Percentiles rank a stretch among this genome's conserved stretches.
Evolutionary conservation across 257 asterid species (phyloP).

Genomic region (Solanum raphanifolium): DNA sequence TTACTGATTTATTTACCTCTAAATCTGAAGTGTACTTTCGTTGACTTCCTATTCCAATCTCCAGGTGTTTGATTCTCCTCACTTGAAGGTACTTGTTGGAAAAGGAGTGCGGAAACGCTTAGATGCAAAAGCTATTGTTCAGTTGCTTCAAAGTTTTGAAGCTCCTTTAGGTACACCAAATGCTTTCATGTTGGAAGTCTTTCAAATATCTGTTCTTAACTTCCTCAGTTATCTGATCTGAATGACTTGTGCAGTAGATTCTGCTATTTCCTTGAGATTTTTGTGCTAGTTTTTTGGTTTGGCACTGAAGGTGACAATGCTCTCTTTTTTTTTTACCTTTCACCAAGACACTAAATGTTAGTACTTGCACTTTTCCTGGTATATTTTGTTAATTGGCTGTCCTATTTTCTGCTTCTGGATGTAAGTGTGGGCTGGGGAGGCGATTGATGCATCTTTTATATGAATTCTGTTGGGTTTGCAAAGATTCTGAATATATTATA

Average conservation of each 20-base stretch:
- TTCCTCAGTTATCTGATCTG: not conserved
- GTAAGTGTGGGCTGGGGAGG: not conserved
- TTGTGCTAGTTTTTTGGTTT: not conserved
- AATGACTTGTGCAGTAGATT: not conserved
- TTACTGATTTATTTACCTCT: not conserved
- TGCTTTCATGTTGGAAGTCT: not conserved
- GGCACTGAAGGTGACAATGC: not conserved
- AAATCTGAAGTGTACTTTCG: not conserved
- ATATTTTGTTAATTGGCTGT: not conserved
- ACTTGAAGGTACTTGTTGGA: constrained; percentile 52
- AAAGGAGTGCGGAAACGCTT: constrained; percentile 53
- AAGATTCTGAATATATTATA: not conserved
- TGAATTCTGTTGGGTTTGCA: not conserved
- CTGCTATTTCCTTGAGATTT: not conserved
- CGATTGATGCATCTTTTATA: not conserved
- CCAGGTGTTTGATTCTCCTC: constrained; percentile 79
- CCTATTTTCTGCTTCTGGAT: not conserved
- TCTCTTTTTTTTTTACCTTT: not conserved
- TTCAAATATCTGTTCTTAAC: not conserved
- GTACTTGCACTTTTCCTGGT: not conserved
- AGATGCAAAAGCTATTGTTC: constrained; percentile 62
- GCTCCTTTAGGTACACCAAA: constrained; percentile 54
- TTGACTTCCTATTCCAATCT: not conserved
- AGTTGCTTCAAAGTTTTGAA: constrained; percentile 56
- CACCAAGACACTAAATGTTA: not conserved